phyloP scores from a whole-genome alignment of 345 rosid species.

The Boechera retrofracta region DNA sequence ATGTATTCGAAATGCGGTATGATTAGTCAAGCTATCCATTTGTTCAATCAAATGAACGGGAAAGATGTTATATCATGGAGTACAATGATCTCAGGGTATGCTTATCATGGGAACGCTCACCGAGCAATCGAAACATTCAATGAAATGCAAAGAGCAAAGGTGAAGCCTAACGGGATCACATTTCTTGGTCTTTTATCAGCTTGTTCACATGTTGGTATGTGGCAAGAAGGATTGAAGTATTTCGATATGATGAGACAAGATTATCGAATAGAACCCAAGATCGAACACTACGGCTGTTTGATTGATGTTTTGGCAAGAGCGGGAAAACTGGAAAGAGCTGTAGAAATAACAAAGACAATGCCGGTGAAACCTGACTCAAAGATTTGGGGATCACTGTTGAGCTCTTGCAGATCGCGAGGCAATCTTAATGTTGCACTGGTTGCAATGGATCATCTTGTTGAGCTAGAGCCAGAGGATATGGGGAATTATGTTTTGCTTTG shows the following conservation, averaged over 20 bases:
- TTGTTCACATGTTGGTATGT: constrained; percentile 60
- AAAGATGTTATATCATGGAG: constrained; percentile 71
- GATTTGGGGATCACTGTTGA: constrained; percentile 62
- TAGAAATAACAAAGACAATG: constrained; percentile 50
- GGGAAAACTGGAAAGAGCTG: constrained; percentile 47
- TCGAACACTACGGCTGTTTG: constrained; percentile 63
- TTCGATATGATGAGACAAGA: constrained; percentile 54
- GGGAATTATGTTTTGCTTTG: constrained; percentile 64
- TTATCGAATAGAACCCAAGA: constrained; percentile 50
- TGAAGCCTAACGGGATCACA: constrained; percentile 58
- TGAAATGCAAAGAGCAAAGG: constrained; percentile 52
- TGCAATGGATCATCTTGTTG: constrained; percentile 56
- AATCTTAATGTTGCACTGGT: constrained; percentile 51
- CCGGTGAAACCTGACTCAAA: constrained; percentile 56
- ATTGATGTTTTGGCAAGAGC: constrained; percentile 61
- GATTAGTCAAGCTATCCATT: constrained; percentile 49
- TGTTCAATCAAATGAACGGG: constrained; percentile 49
- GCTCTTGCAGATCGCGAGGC: constrained; percentile 52
- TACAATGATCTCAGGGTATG: constrained; percentile 66
- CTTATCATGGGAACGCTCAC: constrained; percentile 57
- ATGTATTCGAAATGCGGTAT: constrained; percentile 71
- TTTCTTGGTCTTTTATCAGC: constrained; percentile 60
- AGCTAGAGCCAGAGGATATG: constrained; percentile 62
- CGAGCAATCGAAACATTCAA: constrained; percentile 51
- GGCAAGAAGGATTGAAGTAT: constrained; percentile 52